These are phyloP conservation scores for Aurantiochytrium sp. DNA, from an alignment of 108 stramenopile species.

Conservation along the genomic window DNA sequence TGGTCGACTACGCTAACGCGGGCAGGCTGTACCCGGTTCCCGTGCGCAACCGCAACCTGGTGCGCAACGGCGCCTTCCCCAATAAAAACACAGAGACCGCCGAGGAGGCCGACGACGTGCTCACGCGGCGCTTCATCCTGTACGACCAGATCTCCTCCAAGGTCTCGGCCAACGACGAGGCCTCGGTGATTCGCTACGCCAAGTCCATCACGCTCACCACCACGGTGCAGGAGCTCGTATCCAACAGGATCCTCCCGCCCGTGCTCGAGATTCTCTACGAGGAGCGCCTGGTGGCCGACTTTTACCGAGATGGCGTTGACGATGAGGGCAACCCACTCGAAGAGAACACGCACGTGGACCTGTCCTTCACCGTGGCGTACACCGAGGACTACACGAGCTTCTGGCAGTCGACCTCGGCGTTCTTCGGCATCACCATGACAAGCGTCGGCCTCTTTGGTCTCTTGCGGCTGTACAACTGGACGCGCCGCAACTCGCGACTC, in stretches of 20 bases:
- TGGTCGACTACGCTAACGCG: conserved; percentile 50
- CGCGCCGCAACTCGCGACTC: background rate
- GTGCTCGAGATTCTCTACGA: conserved; percentile 60
- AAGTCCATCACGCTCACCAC: conserved; percentile 50
- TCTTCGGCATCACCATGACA: conserved; percentile 61
- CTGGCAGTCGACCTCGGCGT: conserved; percentile 51
- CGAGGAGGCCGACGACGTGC: conserved; percentile 60
- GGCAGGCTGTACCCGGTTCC: conserved; percentile 62
- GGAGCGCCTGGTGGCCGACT: conserved; percentile 39
- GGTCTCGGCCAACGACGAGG: conserved; percentile 7
- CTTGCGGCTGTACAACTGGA: conserved; percentile 35
- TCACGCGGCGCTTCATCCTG: conserved; percentile 69
- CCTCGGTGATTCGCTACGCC: conserved; percentile 64
- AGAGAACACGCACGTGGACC: background rate
- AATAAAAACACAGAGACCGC: conserved; percentile 47
- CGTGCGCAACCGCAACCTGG: conserved; percentile 54
- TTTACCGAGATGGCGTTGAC: conserved; percentile 31
- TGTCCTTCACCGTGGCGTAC: conserved; percentile 60
- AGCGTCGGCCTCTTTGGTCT: conserved; percentile 47
- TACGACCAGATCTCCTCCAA: conserved; percentile 55
- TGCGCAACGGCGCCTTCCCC: conserved; percentile 36
- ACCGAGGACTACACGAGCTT: conserved; percentile 56
- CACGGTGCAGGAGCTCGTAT: conserved; percentile 41
- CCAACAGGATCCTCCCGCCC: conserved; percentile 60
- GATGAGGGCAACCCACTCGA: background rate